These are phyloP conservation scores for Saccharum spontaneum DNA, from an alignment of 176 grass and related monocot species.

Conservation along the genomic window DNA sequence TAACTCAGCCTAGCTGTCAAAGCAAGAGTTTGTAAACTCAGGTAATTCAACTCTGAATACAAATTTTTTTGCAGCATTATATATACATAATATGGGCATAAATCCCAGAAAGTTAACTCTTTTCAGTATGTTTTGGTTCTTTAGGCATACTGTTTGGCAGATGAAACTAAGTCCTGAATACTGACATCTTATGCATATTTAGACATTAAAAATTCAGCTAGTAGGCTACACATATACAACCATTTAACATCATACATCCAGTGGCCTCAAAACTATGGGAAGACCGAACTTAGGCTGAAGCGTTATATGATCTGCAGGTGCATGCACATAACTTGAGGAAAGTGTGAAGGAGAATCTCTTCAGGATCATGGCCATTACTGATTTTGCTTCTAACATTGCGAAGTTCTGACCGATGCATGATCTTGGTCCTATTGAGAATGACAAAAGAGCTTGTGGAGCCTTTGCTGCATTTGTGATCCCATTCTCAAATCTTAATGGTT, in stretches of 20 bases:
- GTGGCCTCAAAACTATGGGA: slow-evolving; percentile 32
- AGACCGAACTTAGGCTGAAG: slow-evolving; percentile 38
- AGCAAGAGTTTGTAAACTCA: not conserved
- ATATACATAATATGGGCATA: not conserved
- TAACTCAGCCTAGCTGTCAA: not conserved
- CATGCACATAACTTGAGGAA: slow-evolving; percentile 27
- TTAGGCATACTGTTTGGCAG: not conserved
- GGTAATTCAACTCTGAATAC: not conserved
- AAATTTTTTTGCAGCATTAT: not conserved
- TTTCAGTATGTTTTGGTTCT: not conserved
- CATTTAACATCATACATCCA: not conserved
- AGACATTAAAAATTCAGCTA: no score
- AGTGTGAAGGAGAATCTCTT: slow-evolving; percentile 32
- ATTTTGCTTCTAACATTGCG: slow-evolving; percentile 26
- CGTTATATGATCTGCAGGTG: slow-evolving; percentile 17
- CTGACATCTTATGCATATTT: no score
- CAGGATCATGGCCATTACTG: slow-evolving; percentile 28
- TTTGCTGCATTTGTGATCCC: slow-evolving; percentile 30
- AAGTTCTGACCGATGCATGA: slow-evolving; percentile 39
- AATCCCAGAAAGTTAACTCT: not conserved
- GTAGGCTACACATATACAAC: no score
- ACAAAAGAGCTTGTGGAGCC: slow-evolving; percentile 3
- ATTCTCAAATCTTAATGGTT: slow-evolving; percentile 23
- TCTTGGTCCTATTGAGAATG: slow-evolving; percentile 35
- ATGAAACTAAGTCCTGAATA: not conserved